Evolutionary conservation across 176 grass and related monocot genomes (phyloP).

Genomic region (Phoenix dactylifera): DNA sequence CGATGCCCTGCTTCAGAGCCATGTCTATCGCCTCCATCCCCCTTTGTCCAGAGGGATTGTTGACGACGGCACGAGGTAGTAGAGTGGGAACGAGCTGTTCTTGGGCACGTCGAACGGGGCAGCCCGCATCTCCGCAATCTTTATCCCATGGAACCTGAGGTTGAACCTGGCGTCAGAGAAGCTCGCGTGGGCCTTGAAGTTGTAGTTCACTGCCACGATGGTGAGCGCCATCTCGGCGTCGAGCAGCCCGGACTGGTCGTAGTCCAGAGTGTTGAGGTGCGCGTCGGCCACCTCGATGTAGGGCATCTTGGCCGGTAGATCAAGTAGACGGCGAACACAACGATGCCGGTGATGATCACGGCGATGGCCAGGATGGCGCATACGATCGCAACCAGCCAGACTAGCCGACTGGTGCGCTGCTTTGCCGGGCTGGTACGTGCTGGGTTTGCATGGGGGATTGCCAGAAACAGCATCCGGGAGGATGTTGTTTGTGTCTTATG

Average conservation of each 20-base stretch:
- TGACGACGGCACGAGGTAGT: conserved; percentile 26
- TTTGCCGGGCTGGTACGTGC: not conserved
- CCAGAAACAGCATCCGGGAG: conserved; percentile 1
- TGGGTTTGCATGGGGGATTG: not conserved
- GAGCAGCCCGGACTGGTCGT: conserved; percentile 41
- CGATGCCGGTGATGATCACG: conserved; percentile 48
- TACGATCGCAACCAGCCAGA: conserved; percentile 38
- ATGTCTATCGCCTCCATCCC: conserved; percentile 39
- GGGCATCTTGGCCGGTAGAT: conserved; percentile 64
- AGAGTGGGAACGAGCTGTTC: conserved; percentile 36
- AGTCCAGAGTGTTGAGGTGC: conserved; percentile 27
- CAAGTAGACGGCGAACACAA: conserved; percentile 64
- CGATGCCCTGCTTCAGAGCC: conserved; percentile 30
- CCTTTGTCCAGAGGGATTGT: conserved; percentile 12
- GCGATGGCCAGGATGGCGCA: conserved; percentile 38
- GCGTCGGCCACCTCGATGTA: conserved; percentile 49
- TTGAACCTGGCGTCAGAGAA: conserved; percentile 48
- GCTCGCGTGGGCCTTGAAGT: conserved; percentile 46
- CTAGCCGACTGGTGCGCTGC: not conserved
- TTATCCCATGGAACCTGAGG: conserved; percentile 50
- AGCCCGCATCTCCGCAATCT: conserved; percentile 34
- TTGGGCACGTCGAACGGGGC: conserved; percentile 36
- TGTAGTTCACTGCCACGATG: conserved; percentile 49
- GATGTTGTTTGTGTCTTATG: not conserved
- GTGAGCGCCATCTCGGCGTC: conserved; percentile 23